Evolutionary conservation across 129 eudicot species (phyloP), one percentile per base, ranked within the genome.

Genomic region (Flaveria bidentis): DNA sequence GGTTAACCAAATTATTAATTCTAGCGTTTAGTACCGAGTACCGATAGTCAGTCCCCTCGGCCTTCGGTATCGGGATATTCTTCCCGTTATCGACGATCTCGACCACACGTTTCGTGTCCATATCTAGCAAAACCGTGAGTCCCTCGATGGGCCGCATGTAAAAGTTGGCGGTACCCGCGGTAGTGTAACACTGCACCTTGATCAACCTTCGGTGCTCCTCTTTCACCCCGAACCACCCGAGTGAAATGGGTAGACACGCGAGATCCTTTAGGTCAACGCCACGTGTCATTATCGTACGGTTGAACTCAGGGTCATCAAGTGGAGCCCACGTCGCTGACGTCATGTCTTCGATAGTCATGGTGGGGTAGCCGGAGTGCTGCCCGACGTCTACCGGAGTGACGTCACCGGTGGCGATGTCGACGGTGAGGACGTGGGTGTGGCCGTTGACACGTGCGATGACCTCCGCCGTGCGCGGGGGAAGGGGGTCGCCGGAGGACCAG

Each of bases 91-190:
- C 99, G 0, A 47, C n/a, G 17, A 95, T 89, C 76, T 89, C 82
- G 12, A 95, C 39, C 28, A 95, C 97, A 67, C 84, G 47, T 71
- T 89, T 83, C 0, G 93, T 84, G 78, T 95, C 99, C 84, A 95
- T 39, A 68, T 95, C 99, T 9, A 91, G 84, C 5, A 87, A 76
- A 45, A 89, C 97, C 0, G 93, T 87, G 14, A 95, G 85, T 71
- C 99, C 99, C 79, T 94, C 98, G 56, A 94, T 88, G 55, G 98
- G 98, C 63, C 98, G 84, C 98, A 94, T 94, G 73, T 94, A 94
- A 75, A 94, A 94, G 50, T 94, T 94, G 0, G 90, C 89, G 6
- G 98, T 94, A 67, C 83, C 97, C 39, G 87, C 80, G 80, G 74
- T 72, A 4, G 90, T 80, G 83, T 85, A 94, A 79, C 98, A 94